Percentiles rank a stretch among this genome's conserved stretches.
These are phyloP conservation scores for Metschnikowia matae DNA, from an alignment of 805 yeast species.

Conservation along the genomic window DNA sequence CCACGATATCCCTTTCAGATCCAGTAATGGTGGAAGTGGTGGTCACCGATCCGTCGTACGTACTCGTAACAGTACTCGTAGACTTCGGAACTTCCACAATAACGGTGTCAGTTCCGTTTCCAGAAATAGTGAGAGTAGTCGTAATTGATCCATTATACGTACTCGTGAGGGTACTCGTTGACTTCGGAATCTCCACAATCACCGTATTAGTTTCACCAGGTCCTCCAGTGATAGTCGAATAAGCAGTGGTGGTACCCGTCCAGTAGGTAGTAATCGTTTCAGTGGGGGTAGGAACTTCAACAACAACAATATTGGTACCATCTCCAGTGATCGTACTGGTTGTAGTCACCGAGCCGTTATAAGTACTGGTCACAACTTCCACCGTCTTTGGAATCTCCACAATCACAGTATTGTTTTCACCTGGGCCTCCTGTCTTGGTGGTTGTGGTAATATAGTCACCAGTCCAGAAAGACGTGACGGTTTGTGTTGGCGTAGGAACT, in stretches of 20 bases:
- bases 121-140: constrained; percentile 1
- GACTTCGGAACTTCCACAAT: neutral
- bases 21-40: neutral
- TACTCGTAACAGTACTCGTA: neutral
- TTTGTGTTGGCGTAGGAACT: constrained; percentile 11
- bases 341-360: neutral
- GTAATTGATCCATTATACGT: neutral
- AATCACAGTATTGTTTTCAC: neutral
- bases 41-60: neutral
- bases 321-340: neutral
- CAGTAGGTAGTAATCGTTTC: constrained; percentile 6
- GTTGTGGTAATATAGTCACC: too few species aligned
- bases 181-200: constrained; percentile 11
- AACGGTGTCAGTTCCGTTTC: constrained; percentile 2
- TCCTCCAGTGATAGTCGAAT: constrained; percentile 4
- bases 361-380: too few species aligned
- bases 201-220: constrained; percentile 7
- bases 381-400: too few species aligned
- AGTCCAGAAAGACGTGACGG: too few species aligned
- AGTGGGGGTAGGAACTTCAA: constrained; percentile 13
- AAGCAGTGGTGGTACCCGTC: neutral
- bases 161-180: constrained; percentile 3
- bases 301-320: constrained; percentile 4
- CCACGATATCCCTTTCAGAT: neutral
- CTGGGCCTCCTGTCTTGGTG: too few species aligned